Conservation (phyloP, 1,284 basidiomycete genomes). For the Coniferiporia sulphurascens region DNA sequence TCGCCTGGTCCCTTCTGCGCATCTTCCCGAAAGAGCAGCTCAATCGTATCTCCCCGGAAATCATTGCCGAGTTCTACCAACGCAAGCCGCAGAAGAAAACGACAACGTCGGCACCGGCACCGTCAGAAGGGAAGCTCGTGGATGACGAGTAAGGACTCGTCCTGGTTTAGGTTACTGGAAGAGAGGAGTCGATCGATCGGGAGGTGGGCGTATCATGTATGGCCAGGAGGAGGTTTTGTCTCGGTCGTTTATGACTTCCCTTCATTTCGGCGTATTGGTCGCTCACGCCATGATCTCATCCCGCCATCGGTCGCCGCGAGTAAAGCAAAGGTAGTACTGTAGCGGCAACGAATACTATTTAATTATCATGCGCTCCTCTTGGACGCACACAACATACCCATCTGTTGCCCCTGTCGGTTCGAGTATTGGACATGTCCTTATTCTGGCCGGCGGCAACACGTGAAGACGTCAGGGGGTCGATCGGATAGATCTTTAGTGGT, state of each 20-base stretch:
- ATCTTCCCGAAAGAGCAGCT: slow-evolving; percentile 99
- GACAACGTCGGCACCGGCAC: slow-evolving; percentile 37
- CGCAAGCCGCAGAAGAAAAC: slow-evolving; percentile 69
- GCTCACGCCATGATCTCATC: too few species aligned
- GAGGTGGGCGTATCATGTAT: background rate
- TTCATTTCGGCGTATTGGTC: background rate
- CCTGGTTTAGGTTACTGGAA: background rate
- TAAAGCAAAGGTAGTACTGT: background rate
- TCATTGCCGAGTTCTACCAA: slow-evolving; percentile 81
- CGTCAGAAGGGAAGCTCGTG: slow-evolving; percentile 56
- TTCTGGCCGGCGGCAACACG: too few species aligned
- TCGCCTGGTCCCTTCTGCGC: slow-evolving; percentile 94
- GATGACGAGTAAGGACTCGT: slow-evolving; percentile 31
- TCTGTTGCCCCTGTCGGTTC: too few species aligned
- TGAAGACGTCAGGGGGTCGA: too few species aligned
- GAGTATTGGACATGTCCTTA: too few species aligned
- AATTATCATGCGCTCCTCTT: background rate
- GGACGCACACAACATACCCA: too few species aligned
- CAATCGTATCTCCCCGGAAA: slow-evolving; percentile 92
- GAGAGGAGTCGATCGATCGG: background rate
- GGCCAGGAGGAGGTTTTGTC: background rate
- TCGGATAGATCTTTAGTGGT: too few species aligned
- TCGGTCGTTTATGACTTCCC: background rate
- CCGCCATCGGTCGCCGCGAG: too few species aligned
- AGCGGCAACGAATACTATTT: background rate